Base-by-base conservation (phyloP, 106 monocot genomes). In the Dendrobium chrysotoxum region DNA sequence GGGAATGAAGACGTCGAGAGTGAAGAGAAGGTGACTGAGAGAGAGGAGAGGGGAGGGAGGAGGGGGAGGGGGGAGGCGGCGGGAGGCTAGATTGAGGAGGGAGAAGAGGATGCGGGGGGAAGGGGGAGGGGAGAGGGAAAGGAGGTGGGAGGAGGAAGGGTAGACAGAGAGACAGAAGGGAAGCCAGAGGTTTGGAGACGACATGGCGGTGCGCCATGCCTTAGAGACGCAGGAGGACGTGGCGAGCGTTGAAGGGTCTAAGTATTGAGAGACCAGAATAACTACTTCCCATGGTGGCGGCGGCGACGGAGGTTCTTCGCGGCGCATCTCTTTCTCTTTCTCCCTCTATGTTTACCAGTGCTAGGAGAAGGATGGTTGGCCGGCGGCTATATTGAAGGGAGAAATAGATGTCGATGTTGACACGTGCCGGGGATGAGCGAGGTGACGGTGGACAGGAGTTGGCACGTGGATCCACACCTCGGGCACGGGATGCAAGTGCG, bases 121-220 rank as follows among this genome's bases (percentile, higher is more conserved):
- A 46, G 80, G 72, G 18, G 28, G 25, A 40, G 9, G 30, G 20
- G 75, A 50, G 1, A 10, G 11, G 75, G 28, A 13, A 53, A 21
- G 17, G 73, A 83, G 45, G 76, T 40, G 78, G 7, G 54, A 76
- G 53, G 83, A 64, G 66, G 89, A 84, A 2, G 89, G 89, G 77
- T 44, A 85, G 81, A 54, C 81, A 42, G 85, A 55, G 65, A 75
- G 80, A 73, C 85, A 89, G 78, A 87, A 50, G 78, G 79, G 77
- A 13, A n/a, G 12, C 92, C 92, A 92, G 39, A 92, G 87, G 41
- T 92, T 76, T 75, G 89, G 85, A 31, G 87, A 68, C 38, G 87
- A 85, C 85, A 89, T 83, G 84, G 58, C 82, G 20, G 76, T 45
- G 70, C 28, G 40, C 89, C 92, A 92, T 3, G 79, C 70, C 30